Conservation (phyloP, 2,329 filamentous ascomycete genomes). For the Claviceps citrina region DNA sequence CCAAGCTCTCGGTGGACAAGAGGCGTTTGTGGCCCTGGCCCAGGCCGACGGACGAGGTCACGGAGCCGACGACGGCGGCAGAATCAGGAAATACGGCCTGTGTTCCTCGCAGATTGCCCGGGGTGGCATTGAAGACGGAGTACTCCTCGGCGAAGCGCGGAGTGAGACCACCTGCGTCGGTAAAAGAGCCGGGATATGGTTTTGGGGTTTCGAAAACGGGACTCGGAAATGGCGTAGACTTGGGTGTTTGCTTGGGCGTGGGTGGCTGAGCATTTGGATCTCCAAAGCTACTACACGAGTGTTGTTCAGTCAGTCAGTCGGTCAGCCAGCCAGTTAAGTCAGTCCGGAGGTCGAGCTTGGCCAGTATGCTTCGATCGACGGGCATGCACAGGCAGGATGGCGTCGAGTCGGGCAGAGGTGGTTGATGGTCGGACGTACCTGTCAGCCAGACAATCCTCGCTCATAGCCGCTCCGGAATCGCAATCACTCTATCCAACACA, state of each 20-base stretch:
- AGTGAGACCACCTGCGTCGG: conserved; percentile 39
- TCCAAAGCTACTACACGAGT: conserved; percentile 37
- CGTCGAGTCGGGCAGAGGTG: conserved; percentile 6
- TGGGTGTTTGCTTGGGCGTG: conserved; percentile 43
- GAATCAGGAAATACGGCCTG: conserved; percentile 32
- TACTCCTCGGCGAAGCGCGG: conserved; percentile 50
- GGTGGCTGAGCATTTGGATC: conserved; percentile 46
- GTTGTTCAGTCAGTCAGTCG: conserved; percentile 19
- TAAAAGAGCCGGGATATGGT: conserved; percentile 29
- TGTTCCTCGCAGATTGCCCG: conserved; percentile 37
- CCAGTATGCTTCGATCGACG: too few relatives aligned
- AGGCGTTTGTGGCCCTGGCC: conserved; percentile 38
- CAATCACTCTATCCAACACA: conserved; percentile 8
- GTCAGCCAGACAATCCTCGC: conserved; percentile 39
- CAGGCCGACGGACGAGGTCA: conserved; percentile 16
- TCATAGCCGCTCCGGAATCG: conserved; percentile 38
- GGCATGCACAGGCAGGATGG: too few relatives aligned
- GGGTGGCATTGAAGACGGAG: conserved; percentile 49
- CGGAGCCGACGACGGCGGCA: conserved; percentile 20
- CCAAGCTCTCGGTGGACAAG: conserved; percentile 34
- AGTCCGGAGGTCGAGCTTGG: background rate
- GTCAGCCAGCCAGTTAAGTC: conserved; percentile 12
- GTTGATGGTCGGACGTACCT: conserved; percentile 26
- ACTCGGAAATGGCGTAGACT: conserved; percentile 36
- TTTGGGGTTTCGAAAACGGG: conserved; percentile 43